Evolutionary conservation across 225 moss, liverwort and hornwort genomes (phyloP).

Genomic region (Sphagnum tenellum): DNA sequence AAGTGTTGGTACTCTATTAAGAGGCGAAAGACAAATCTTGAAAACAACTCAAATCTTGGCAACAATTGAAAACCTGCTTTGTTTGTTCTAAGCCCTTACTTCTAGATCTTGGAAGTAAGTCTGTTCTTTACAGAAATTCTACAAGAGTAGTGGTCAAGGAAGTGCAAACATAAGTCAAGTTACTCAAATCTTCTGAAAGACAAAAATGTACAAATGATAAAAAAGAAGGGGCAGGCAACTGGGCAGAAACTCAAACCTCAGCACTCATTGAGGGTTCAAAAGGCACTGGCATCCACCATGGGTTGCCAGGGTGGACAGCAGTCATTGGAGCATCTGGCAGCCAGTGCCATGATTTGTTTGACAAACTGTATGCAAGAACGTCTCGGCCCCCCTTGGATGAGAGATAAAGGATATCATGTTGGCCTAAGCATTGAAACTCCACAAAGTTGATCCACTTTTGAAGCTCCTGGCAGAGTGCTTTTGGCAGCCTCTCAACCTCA

Average conservation of each 20-base stretch:
- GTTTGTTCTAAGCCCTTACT: no score
- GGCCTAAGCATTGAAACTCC: conserved; percentile 9
- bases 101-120: no score
- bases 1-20: no score
- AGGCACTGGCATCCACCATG: conserved; percentile 7
- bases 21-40: no score
- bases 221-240: no score
- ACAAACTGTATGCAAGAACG: conserved; percentile 6
- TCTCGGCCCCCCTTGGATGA: conserved; percentile 1
- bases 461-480: conserved; percentile 7
- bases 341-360: conserved; percentile 10
- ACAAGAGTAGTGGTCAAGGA: no score
- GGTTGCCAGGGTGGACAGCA: background rate
- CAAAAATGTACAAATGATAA: no score
- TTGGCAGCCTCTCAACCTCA: conserved; percentile 8
- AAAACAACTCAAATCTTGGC: no score
- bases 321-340: conserved; percentile 2
- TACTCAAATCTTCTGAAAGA: no score
- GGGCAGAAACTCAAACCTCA: background rate
- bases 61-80: no score
- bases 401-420: conserved; percentile 10
- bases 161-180: no score
- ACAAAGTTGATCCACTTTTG: conserved; percentile 9
- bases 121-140: no score
- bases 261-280: conserved; percentile 10